Base-by-base conservation (phyloP, 495 filamentous ascomycete species). In the Lasiosphaeria ovina region DNA sequence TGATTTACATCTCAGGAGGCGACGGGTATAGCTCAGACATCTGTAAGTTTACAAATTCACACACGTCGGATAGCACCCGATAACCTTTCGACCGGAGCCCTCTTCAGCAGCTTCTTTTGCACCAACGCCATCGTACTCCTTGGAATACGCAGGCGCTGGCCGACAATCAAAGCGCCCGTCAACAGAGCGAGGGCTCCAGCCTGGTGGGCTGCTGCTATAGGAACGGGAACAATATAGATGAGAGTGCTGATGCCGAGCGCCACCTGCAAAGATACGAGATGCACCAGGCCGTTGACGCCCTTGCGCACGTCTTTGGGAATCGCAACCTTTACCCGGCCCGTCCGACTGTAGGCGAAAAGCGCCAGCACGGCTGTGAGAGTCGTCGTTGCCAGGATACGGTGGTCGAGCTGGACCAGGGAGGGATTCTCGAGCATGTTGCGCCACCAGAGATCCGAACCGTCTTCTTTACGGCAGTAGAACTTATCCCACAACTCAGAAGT, bases 361-460 rank as follows among this genome's bases (percentile, higher is more conserved):
- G 83, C 81, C 49, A 93, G 77, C 51, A 98, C 83, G 58, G 87
- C 83, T 16, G 86, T 87, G 76, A 97, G 96, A 7, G 95, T 97
- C 3, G 89, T 91, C 55, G 83, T 90, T 51, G 94, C 94, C 16
- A 97, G 79, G 60, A 93, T 88, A n/a, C 94, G 86, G 77, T 98
- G 94, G 72, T 98, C 90, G 32, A 98, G 83, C 73, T 98, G 94
- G 9, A 96, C 94, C 8, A 93, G 80, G 0, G 90, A 92, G 8
- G 94, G 95, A 75, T 98, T 98, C 79, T 97, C 94, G 10, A 96
- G 87, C 83, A 91, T 86, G 78, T 98, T 98, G 62, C 94, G 85
- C 94, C 94, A 98, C 85, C 87, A 90, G 42, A 96, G 74, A 69
- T 98, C 94, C 36, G 86, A 85, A 0, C 69, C 69, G 70, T 96